These are phyloP conservation scores for Bryoerythrophyllum caledonicum DNA, from an alignment of 225 moss, liverwort and hornwort genomes.

Conservation along the genomic window DNA sequence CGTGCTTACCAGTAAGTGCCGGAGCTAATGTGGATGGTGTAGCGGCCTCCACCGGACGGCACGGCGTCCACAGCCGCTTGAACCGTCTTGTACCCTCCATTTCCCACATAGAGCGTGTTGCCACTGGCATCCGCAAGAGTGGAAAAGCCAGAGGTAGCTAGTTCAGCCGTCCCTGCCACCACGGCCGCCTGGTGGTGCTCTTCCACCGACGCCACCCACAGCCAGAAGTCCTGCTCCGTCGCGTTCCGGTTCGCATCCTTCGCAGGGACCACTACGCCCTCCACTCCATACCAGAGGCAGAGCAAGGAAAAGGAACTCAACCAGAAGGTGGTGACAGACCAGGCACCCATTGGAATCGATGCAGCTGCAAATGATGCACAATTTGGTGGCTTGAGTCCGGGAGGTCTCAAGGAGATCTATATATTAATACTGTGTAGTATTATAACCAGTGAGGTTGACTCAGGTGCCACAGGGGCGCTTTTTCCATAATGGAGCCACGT, in stretches of 20 bases:
- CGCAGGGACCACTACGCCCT: neutral
- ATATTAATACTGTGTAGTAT: neutral
- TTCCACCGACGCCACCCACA: conserved; percentile 33
- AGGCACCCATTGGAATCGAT: neutral
- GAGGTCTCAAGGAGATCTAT: neutral
- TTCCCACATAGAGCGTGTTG: conserved; percentile 27
- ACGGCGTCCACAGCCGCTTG: conserved; percentile 46
- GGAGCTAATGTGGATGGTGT: conserved; percentile 31
- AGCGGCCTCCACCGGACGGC: conserved; percentile 19
- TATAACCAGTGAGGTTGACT: conserved; percentile 14
- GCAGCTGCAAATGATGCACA: neutral
- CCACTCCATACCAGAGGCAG: neutral
- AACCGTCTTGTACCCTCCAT: conserved; percentile 30
- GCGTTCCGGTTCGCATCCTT: conserved; percentile 33
- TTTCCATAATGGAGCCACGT: neutral
- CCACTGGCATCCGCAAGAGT: neutral
- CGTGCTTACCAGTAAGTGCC: conserved; percentile 17
- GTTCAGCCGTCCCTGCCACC: neutral
- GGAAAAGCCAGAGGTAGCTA: neutral
- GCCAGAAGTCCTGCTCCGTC: conserved; percentile 29
- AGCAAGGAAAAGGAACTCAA: neutral
- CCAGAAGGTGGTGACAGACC: neutral
- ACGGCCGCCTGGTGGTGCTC: neutral
- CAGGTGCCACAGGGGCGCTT: neutral
- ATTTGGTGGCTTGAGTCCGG: neutral